Conservation (phyloP, 345 rosid species). For the Murraya paniculata region DNA sequence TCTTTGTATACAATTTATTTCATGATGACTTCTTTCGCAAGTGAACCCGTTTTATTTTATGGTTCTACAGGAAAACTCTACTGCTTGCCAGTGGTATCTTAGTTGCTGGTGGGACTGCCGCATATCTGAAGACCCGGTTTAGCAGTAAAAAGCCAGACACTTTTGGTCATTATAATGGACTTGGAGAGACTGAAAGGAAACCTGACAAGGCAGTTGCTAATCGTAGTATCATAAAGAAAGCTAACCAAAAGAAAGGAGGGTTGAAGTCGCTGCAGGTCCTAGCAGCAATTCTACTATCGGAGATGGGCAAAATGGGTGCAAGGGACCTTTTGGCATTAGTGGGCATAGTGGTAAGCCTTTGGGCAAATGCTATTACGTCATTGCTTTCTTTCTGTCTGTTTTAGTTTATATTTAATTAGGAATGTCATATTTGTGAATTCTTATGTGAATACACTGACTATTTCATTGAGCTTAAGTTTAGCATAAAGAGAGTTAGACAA, state of each 20-base stretch:
- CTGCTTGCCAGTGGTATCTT: constrained; percentile 77
- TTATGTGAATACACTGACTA: neutral
- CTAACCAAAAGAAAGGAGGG: constrained; percentile 55
- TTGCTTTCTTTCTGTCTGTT: neutral
- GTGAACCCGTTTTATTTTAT: constrained; percentile 7
- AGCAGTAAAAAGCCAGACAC: constrained; percentile 36
- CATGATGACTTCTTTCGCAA: neutral
- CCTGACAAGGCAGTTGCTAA: constrained; percentile 31
- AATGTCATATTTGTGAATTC: neutral
- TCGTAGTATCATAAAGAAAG: constrained; percentile 35
- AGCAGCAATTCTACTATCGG: constrained; percentile 68
- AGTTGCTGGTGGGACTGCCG: constrained; percentile 87
- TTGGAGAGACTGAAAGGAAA: constrained; percentile 39
- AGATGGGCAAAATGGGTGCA: constrained; percentile 86
- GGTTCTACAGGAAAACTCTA: constrained; percentile 62
- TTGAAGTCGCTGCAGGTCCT: constrained; percentile 78
- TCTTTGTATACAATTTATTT: neutral
- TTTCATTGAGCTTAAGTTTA: neutral
- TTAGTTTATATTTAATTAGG: neutral
- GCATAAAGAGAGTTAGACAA: neutral
- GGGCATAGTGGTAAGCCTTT: constrained; percentile 68
- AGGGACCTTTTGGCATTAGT: constrained; percentile 76
- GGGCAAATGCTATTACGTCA: neutral
- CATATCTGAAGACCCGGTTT: constrained; percentile 59
- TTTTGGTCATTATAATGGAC: constrained; percentile 48